Conservation (phyloP, 139 green algal genomes). For the Pleodorina starrii region DNA sequence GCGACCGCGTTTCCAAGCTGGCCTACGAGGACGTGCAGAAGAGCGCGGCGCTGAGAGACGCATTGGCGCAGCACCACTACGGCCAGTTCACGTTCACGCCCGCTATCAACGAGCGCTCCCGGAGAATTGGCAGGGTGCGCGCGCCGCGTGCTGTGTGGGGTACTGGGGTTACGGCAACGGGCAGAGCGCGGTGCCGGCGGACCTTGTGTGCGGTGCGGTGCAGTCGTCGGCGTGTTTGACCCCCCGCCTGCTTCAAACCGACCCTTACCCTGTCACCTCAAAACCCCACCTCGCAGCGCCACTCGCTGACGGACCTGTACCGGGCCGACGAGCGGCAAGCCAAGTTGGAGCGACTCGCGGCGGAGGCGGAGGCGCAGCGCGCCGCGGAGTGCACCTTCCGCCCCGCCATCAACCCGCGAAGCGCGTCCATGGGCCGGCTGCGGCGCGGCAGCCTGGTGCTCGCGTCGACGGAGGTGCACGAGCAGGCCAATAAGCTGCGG, state of each 20-base stretch:
- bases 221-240: too few species aligned
- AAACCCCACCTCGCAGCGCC: too few species aligned
- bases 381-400: constrained; percentile 60
- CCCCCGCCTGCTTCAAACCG: too few species aligned
- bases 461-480: not conserved
- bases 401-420: constrained; percentile 56
- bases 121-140: constrained; percentile 55
- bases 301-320: constrained; percentile 46
- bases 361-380: not conserved
- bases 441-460: constrained; percentile 37
- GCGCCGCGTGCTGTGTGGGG: not conserved
- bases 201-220: too few species aligned
- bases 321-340: constrained; percentile 1
- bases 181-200: too few species aligned
- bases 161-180: too few species aligned
- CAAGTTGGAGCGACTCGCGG: constrained; percentile 31
- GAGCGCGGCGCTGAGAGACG: constrained; percentile 52
- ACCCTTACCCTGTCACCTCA: too few species aligned
- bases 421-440: constrained; percentile 35
- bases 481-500: constrained; percentile 36
- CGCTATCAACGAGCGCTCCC: constrained; percentile 52
- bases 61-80: constrained; percentile 65
- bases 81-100: constrained; percentile 59
- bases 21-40: constrained; percentile 63
- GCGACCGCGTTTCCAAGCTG: constrained; percentile 58